Base-by-base conservation (phyloP, 176 grass and related monocot species). In the Miscanthus lutarioriparius region DNA sequence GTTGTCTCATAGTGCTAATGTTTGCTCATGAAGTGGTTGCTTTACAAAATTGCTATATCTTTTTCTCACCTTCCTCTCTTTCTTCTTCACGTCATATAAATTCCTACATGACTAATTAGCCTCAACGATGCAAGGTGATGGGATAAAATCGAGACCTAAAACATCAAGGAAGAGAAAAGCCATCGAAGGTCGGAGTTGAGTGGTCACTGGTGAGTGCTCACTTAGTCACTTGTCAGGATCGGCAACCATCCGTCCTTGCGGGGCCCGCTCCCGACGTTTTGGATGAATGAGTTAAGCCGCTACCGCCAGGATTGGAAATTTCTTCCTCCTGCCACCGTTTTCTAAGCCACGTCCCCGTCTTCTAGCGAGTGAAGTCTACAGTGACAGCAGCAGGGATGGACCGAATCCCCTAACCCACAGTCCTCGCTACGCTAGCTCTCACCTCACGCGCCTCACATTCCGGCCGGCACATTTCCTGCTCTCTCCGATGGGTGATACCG, bases 401-500 rank as follows among this genome's bases (percentile, higher is more conserved):
- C 59, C 59, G 25, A 59, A 59, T 59, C 28, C 25, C 9, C 35
- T 22, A n/a, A 3, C 19, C 19, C 36, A 22, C 9, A 6, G 35
- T 39, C 19, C 35, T 40, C 17, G 35, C 37, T 14, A 41, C 37
- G 20, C 36, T 70, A n/a, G 22, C 68, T 70, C 45, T 48, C 13
- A 48, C 14, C 20, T 0, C 67, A 14, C 16, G 65, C 15, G 16
- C 10, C 30, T 2, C 30, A 19, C 67, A 17, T 26, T 47, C 14
- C 13, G 40, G 26, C 38, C 33, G 17, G 3, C 16, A 9, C 66
- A 19, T 37, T 17, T 40, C 20, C 38, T 41, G 4, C 14, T 26
- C 26, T 28, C 25, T 30, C 62, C 62, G 49, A 98, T 95, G 96
- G 96, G 68, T 1, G 88, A 91, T 85, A 65, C 91, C 28, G 33